These are phyloP conservation scores for Syncephalastrum sp. DNA, from an alignment of 371 early-diverging fungal genomes.

Conservation along the genomic window DNA sequence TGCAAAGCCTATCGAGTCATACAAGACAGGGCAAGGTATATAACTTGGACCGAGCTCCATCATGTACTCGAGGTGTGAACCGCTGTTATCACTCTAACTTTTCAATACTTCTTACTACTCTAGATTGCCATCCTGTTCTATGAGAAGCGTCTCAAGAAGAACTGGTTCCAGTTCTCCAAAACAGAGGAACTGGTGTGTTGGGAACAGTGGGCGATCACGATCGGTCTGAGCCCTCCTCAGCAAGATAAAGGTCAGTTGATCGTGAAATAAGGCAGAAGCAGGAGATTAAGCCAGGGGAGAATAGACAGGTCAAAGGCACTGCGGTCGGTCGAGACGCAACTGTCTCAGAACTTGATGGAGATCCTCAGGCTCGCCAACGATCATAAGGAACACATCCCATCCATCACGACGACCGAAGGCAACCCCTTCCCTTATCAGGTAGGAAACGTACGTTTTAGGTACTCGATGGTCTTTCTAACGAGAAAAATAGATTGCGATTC, in stretches of 20 bases:
- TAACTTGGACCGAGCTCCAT: neutral
- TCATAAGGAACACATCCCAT: conserved; percentile 88
- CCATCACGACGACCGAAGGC: conserved; percentile 75
- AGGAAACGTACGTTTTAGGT: neutral
- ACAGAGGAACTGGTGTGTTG: conserved; percentile 84
- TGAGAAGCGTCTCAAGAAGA: conserved; percentile 76
- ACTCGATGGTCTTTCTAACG: neutral
- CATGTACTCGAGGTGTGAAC: too few relatives aligned
- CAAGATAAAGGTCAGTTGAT: conserved; percentile 63
- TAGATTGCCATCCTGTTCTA: conserved; percentile 70
- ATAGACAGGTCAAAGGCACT: conserved; percentile 27
- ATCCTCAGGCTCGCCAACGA: conserved; percentile 76
- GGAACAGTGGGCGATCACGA: conserved; percentile 84
- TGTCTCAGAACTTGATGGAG: conserved; percentile 50
- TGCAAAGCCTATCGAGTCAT: conserved; percentile 31
- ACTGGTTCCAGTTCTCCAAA: conserved; percentile 72
- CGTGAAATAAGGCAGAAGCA: neutral
- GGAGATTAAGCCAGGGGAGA: conserved; percentile 18
- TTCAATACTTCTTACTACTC: neutral
- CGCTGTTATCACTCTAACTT: neutral
- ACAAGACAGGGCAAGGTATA: conserved; percentile 47
- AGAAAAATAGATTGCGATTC: conserved; percentile 31
- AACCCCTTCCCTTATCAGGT: conserved; percentile 90
- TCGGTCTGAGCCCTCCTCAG: conserved; percentile 56
- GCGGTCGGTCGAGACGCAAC: conserved; percentile 40